Percentiles rank a stretch among this genome's conserved stretches.
These are phyloP conservation scores for Medicago ruthenica DNA, from an alignment of 306 rosid genomes.

Conservation along the genomic window DNA sequence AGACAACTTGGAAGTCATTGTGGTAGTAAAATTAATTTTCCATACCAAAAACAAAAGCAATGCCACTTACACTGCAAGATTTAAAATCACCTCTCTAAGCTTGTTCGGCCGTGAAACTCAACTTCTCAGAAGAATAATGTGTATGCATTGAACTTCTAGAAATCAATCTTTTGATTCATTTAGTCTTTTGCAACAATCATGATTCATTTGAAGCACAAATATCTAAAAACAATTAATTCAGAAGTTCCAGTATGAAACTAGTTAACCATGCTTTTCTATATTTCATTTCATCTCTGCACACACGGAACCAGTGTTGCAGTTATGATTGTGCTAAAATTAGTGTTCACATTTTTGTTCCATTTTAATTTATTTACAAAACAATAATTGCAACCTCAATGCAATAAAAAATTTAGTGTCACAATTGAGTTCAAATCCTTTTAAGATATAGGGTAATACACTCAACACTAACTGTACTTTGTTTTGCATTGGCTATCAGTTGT, in stretches of 20 bases:
- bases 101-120: constrained; percentile 9
- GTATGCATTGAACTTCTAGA: constrained; percentile 30
- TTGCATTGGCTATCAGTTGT: constrained; percentile 12
- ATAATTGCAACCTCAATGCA: background rate
- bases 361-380: constrained; percentile 22
- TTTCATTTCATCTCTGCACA: constrained; percentile 1
- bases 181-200: background rate
- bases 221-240: background rate
- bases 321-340: constrained; percentile 31
- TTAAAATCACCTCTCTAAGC: constrained; percentile 12
- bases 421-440: constrained; percentile 4
- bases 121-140: constrained; percentile 18
- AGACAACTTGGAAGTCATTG: constrained; percentile 20
- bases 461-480: constrained; percentile 1
- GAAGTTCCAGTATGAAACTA: constrained; percentile 3
- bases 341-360: constrained; percentile 18
- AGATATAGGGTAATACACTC: constrained; percentile 5
- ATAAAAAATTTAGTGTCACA: background rate
- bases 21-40: constrained; percentile 28
- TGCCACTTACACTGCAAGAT: constrained; percentile 14
- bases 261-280: constrained; percentile 1
- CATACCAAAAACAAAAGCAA: background rate
- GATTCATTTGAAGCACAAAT: constrained; percentile 26
- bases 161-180: constrained; percentile 18
- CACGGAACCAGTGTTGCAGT: constrained; percentile 13